Evolutionary conservation across 352 stramenopile species (phyloP).

Genomic region (Phytophthora macrochlamydospora): DNA sequence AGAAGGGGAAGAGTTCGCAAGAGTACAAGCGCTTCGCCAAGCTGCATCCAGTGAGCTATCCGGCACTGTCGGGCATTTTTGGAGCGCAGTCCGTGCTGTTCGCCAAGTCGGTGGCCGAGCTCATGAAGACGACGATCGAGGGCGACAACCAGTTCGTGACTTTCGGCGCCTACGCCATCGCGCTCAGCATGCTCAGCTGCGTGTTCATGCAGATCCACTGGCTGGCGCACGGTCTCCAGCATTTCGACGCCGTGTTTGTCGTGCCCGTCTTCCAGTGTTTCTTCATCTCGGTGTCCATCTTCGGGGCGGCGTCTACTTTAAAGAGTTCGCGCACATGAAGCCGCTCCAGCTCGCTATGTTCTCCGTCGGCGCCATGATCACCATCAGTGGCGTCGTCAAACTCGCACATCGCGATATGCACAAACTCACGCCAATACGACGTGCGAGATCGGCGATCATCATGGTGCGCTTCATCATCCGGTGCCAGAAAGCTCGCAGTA

Average conservation of each 20-base stretch:
- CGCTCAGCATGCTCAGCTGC: constrained; percentile 77
- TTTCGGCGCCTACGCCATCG: constrained; percentile 80
- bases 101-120: constrained; percentile 81
- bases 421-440: constrained; percentile 43
- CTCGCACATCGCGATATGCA: constrained; percentile 77
- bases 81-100: constrained; percentile 84
- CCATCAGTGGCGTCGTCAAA: constrained; percentile 72
- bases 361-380: constrained; percentile 69
- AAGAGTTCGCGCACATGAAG: constrained; percentile 73
- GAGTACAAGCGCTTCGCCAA: constrained; percentile 61
- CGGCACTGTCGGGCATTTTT: constrained; percentile 75
- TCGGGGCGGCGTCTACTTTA: constrained; percentile 91
- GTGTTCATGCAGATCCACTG: constrained; percentile 91
- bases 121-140: constrained; percentile 81
- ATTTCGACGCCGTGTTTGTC: constrained; percentile 89
- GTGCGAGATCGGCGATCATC: constrained; percentile 53
- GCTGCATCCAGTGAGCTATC: constrained; percentile 73
- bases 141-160: constrained; percentile 77
- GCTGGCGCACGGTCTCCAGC: constrained; percentile 81
- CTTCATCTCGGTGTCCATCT: constrained; percentile 91
- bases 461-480: constrained; percentile 77
- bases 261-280: constrained; percentile 90
- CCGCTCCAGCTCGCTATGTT: constrained; percentile 68
- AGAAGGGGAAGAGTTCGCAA: constrained; percentile 43
- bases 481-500: constrained; percentile 56